Evolutionary conservation across 2,329 filamentous ascomycete species (phyloP).

Genomic region (Aaosphaeria arxii): DNA sequence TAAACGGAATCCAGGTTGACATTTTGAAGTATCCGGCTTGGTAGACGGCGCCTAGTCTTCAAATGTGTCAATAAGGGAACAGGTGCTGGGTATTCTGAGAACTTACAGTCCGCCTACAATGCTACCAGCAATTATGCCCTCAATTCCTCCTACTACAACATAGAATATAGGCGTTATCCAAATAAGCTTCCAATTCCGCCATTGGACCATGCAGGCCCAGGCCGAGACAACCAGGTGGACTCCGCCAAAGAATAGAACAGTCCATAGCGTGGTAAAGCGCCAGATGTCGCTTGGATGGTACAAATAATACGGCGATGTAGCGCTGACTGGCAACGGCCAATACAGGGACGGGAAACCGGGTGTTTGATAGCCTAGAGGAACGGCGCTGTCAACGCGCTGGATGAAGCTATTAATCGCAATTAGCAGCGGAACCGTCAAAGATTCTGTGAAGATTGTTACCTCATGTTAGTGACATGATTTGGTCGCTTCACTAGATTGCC

Average conservation of each 20-base stretch:
- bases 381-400: slow-evolving; percentile 44
- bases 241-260: slow-evolving; percentile 70
- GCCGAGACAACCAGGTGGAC: slow-evolving; percentile 71
- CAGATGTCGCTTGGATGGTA: slow-evolving; percentile 76
- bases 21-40: slow-evolving; percentile 79
- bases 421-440: too few species aligned
- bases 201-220: slow-evolving; percentile 72
- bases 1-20: slow-evolving; percentile 91
- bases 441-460: neutral
- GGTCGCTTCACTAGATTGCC: neutral
- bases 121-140: slow-evolving; percentile 77
- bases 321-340: slow-evolving; percentile 61
- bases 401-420: slow-evolving; percentile 34
- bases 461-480: neutral
- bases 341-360: slow-evolving; percentile 81
- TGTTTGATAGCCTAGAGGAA: slow-evolving; percentile 59
- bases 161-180: slow-evolving; percentile 74
- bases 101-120: slow-evolving; percentile 76
- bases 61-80: neutral
- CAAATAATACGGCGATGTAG: slow-evolving; percentile 61
- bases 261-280: slow-evolving; percentile 87
- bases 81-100: neutral
- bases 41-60: slow-evolving; percentile 75
- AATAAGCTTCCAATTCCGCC: slow-evolving; percentile 54
- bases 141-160: slow-evolving; percentile 66